Conservation (phyloP, 805 yeast species). For the Torulaspora quercuum region DNA sequence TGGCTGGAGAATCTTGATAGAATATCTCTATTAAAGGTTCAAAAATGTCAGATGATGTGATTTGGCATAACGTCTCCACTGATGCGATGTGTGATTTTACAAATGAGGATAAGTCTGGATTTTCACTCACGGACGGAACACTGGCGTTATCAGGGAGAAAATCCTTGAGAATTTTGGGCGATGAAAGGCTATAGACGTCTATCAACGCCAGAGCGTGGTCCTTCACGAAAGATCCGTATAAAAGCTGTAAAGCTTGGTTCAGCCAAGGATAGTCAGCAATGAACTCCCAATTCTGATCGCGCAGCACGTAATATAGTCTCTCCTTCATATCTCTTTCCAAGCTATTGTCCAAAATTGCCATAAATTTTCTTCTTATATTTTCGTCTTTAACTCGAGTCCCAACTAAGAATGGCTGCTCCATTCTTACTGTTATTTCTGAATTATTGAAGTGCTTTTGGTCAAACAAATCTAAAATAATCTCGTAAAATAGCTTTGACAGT, state of each 20-base stretch:
- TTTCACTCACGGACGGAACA: constrained; percentile 16
- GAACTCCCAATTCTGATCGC: constrained; percentile 97
- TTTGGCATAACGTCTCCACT: constrained; percentile 32
- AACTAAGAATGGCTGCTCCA: constrained; percentile 94
- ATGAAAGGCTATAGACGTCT: constrained; percentile 52
- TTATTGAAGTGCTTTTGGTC: constrained; percentile 72
- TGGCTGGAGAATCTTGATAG: constrained; percentile 74
- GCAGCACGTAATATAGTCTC: constrained; percentile 78
- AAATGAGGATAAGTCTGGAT: constrained; percentile 31
- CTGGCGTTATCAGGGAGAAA: constrained; percentile 17
- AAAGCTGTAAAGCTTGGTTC: constrained; percentile 83
- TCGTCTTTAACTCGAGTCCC: constrained; percentile 86
- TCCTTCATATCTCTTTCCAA: constrained; percentile 74
- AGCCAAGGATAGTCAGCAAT: constrained; percentile 92
- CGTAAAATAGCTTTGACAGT: constrained; percentile 72
- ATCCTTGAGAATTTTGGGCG: constrained; percentile 29
- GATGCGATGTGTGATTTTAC: constrained; percentile 35
- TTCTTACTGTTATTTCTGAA: constrained; percentile 85
- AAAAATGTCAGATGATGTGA: constrained; percentile 59
- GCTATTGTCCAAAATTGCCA: constrained; percentile 74
- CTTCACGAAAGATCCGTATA: constrained; percentile 71
- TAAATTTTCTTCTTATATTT: constrained; percentile 66
- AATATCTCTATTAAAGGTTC: constrained; percentile 75
- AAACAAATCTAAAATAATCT: constrained; percentile 82
- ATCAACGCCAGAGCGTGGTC: constrained; percentile 46